A percentile compares a stretch with the other conserved stretches of the same genome.
phyloP scores from a whole-genome alignment of 148 eudicot genomes.

The Persicaria maculosa region DNA sequence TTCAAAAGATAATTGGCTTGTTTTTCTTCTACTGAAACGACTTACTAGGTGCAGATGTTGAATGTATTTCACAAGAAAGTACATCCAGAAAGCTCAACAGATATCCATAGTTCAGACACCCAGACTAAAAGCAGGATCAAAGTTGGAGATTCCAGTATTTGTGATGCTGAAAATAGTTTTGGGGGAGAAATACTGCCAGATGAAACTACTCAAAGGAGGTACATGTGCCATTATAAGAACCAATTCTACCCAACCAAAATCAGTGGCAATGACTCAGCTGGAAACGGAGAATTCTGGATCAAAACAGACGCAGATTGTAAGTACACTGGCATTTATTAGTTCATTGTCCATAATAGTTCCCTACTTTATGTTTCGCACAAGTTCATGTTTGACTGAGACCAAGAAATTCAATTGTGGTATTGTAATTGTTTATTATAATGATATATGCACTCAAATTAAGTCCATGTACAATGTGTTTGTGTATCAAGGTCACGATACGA shows the following conservation, averaged over 20 bases:
- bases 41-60: conserved; percentile 43
- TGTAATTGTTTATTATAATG: too few species aligned
- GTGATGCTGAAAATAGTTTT: conserved; percentile 21
- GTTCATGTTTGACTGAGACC: too few species aligned
- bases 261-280: conserved; percentile 28
- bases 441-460: too few species aligned
- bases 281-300: conserved; percentile 67
- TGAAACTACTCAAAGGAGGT: conserved; percentile 22
- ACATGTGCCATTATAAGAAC: conserved; percentile 29
- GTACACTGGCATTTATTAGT: conserved; percentile 18
- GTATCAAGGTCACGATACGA: too few species aligned
- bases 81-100: conserved; percentile 59
- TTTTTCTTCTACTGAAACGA: conserved; percentile 6
- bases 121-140: conserved; percentile 27
- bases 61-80: conserved; percentile 75
- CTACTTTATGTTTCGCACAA: too few species aligned
- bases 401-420: too few species aligned
- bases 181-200: conserved; percentile 24
- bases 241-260: conserved; percentile 25
- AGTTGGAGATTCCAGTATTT: conserved; percentile 21
- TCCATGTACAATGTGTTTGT: too few species aligned
- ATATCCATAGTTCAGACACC: conserved; percentile 28
- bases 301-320: conserved; percentile 79
- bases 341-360: neutral
- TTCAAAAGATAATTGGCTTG: neutral